phyloP scores from a whole-genome alignment of 176 grass and related monocot genomes.

The Juncus effusus region DNA sequence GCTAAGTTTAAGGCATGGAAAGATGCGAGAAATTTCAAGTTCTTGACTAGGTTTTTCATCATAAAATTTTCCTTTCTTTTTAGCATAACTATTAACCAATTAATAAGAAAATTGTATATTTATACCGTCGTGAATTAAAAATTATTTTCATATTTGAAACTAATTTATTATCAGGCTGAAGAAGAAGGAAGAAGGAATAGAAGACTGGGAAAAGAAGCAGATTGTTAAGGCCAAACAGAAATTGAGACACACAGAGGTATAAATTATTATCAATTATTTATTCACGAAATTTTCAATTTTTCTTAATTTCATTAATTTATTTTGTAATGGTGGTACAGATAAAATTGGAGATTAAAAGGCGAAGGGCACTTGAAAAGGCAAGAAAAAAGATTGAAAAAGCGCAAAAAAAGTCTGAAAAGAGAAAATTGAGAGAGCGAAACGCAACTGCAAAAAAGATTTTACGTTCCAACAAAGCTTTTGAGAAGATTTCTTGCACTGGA shows the following conservation, averaged over 20 bases:
- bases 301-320: constrained; percentile 17
- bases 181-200: constrained; percentile 50
- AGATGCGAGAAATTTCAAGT: constrained; percentile 51
- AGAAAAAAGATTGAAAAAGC: constrained; percentile 44
- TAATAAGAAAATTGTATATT: no score
- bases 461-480: constrained; percentile 43
- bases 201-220: constrained; percentile 58
- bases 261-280: constrained; percentile 7
- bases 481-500: constrained; percentile 58
- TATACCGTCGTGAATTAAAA: no score
- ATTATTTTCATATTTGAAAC: no score
- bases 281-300: not conserved
- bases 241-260: constrained; percentile 54
- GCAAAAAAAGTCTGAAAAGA: constrained; percentile 62
- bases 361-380: constrained; percentile 43
- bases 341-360: constrained; percentile 56
- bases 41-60: constrained; percentile 47
- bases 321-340: constrained; percentile 31
- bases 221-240: constrained; percentile 46
- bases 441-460: constrained; percentile 39
- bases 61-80: constrained; percentile 1
- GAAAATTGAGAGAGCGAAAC: constrained; percentile 54
- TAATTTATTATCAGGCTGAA: constrained; percentile 43
- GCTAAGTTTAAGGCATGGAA: constrained; percentile 65
- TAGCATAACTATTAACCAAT: no score